These are phyloP conservation scores for Penicillium daleae DNA, from an alignment of 495 filamentous ascomycete genomes.

Conservation along the genomic window DNA sequence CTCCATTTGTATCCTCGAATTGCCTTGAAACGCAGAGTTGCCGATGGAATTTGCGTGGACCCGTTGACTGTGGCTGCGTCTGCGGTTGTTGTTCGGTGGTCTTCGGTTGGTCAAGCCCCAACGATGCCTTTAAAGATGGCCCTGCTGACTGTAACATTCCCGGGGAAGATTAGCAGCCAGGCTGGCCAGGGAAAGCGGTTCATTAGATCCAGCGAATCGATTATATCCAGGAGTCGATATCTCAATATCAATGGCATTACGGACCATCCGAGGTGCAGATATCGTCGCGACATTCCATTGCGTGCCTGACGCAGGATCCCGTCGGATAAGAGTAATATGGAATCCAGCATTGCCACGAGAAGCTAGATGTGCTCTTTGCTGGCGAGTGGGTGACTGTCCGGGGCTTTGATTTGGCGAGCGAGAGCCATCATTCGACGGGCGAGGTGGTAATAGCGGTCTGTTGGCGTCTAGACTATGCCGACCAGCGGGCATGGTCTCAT, in stretches of 20 bases:
- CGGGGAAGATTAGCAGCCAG: slow-evolving; percentile 39
- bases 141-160: slow-evolving; percentile 23
- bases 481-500: slow-evolving; percentile 27
- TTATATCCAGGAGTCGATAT: slow-evolving; percentile 65
- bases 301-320: slow-evolving; percentile 74
- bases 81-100: slow-evolving; percentile 4
- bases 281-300: slow-evolving; percentile 92
- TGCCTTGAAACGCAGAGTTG: slow-evolving; percentile 44
- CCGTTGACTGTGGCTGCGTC: slow-evolving; percentile 15
- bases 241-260: slow-evolving; percentile 58
- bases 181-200: slow-evolving; percentile 37
- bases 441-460: slow-evolving; percentile 39
- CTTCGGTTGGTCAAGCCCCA: slow-evolving; percentile 20
- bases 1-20: slow-evolving; percentile 18
- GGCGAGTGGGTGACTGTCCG: slow-evolving; percentile 34
- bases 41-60: slow-evolving; percentile 44
- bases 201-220: slow-evolving; percentile 54
- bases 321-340: slow-evolving; percentile 86
- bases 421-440: slow-evolving; percentile 30
- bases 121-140: slow-evolving; percentile 22
- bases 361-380: background rate
- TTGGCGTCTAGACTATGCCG: slow-evolving; percentile 43
- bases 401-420: slow-evolving; percentile 33
- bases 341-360: slow-evolving; percentile 35
- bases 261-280: slow-evolving; percentile 44